Conservation (phyloP, 768 basidiomycete species). For the Auricularia heimuer region DNA sequence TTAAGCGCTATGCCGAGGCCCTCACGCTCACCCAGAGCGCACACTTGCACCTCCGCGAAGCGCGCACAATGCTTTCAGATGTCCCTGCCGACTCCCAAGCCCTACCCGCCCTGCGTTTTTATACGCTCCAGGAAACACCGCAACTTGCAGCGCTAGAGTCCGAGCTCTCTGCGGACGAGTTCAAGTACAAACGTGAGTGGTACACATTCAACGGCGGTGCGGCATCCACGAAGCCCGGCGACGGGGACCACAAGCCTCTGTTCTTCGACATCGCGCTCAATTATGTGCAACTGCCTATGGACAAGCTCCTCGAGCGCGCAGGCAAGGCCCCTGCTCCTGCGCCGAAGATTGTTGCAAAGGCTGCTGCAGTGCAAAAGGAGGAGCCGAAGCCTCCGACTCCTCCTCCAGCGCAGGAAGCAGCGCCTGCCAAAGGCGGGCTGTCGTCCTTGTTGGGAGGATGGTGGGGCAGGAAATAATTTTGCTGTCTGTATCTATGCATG, state of each 20-base stretch:
- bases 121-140: constrained; percentile 35
- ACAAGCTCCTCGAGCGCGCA: constrained; percentile 56
- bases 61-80: constrained; percentile 42
- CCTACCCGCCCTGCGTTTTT: constrained; percentile 34
- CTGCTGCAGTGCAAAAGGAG: constrained; percentile 41
- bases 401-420: neutral
- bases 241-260: constrained; percentile 59
- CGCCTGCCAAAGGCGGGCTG: constrained; percentile 43
- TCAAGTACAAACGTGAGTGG: constrained; percentile 63
- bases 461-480: constrained; percentile 47
- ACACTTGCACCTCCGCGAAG: constrained; percentile 65
- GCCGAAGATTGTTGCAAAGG: constrained; percentile 13
- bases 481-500: neutral
- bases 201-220: constrained; percentile 55
- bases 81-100: constrained; percentile 38
- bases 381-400: constrained; percentile 25
- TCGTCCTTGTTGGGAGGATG: constrained; percentile 67
- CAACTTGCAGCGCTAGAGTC: constrained; percentile 43
- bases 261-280: constrained; percentile 95
- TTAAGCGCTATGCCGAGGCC: constrained; percentile 65
- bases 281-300: constrained; percentile 82
- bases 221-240: constrained; percentile 23
- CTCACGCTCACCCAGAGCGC: constrained; percentile 63
- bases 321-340: constrained; percentile 40
- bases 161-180: constrained; percentile 35